Percentiles rank a stretch among this genome's conserved stretches.
phyloP scores from a whole-genome alignment of 2,329 filamentous ascomycete species.

The Colletotrichum cereale region DNA sequence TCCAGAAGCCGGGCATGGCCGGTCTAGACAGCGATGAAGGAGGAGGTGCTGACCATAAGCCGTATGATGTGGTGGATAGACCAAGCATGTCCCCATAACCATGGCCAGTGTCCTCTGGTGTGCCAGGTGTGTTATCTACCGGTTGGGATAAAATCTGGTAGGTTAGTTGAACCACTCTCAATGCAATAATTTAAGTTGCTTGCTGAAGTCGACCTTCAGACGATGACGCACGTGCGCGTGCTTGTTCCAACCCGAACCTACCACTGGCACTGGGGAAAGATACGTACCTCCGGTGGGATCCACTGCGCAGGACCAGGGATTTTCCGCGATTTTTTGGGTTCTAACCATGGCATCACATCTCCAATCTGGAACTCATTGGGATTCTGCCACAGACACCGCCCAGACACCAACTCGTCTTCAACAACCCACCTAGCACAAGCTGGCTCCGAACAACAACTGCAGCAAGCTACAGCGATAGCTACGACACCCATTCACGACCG shows the following conservation, averaged over 20 bases:
- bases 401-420: slow-evolving; percentile 17
- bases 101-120: not conserved
- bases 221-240: slow-evolving; percentile 33
- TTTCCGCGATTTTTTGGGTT: slow-evolving; percentile 29
- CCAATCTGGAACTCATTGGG: slow-evolving; percentile 20
- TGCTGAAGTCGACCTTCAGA: slow-evolving; percentile 29
- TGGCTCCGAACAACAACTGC: slow-evolving; percentile 17
- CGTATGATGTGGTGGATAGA: not conserved
- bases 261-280: not conserved
- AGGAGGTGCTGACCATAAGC: slow-evolving; percentile 1
- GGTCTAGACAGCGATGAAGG: slow-evolving; percentile 22
- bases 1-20: slow-evolving; percentile 28
- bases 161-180: slow-evolving; percentile 8
- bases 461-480: not conserved
- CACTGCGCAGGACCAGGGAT: slow-evolving; percentile 29
- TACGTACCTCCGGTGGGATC: slow-evolving; percentile 28
- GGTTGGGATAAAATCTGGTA: not conserved
- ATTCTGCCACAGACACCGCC: slow-evolving; percentile 35
- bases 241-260: not conserved
- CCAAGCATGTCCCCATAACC: not conserved
- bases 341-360: slow-evolving; percentile 12
- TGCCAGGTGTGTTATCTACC: slow-evolving; percentile 1
- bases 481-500: not conserved
- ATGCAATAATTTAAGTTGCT: slow-evolving; percentile 11
- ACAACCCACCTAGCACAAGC: not conserved